Base-by-base conservation (phyloP, 305 asterid species). In the Solanum hybrid region DNA sequence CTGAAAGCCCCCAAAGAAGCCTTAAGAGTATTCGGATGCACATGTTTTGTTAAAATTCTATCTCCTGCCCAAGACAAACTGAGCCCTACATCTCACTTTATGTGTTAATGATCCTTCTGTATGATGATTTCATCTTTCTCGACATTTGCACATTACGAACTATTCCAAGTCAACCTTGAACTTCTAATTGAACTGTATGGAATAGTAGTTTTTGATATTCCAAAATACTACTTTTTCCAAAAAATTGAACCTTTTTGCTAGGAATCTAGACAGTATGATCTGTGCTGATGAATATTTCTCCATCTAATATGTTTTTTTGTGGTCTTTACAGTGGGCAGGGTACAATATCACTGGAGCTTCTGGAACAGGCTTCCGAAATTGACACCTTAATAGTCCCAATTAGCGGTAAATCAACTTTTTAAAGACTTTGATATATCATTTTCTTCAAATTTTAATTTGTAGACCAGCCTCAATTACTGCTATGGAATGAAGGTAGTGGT, bases 321-420 rank as follows among this genome's bases (percentile, higher is more conserved):
- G 71, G 40, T 88, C 40, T 80, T 91, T 86, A 88, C 95, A 96
- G 98, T 93, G 99, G 99, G 61, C 98, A 96, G 91, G 99, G 99
- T 88, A 97, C 99, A 40, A 90, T 95, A 83, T 92, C 98, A 16
- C 92, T 96, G 90, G 98, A 97, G 94, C 94, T 96, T 69, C 91
- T 96, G 94, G 98, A 96, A 91, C 98, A 96, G 92, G 95, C 92
- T 36, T 97, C 98, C 39, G 92, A 94, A 71, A 90, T 96, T 46
- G 99, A 96, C 95, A 92, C 99, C 78, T 93, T 96, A 89, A 91
- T 97, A 79, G 96, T 96, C 89, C 99, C 99, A 74, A 86, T 97
- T 91, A 97, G 99, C 64, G 98, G 99, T 97, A 92, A 31, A 91
- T 84, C 88, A 33, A 89, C 88, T 87, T 83, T 76, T 86, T 90